Evolutionary conservation across 352 stramenopile species (phyloP).

Genomic region (Pythium phragmiticola): DNA sequence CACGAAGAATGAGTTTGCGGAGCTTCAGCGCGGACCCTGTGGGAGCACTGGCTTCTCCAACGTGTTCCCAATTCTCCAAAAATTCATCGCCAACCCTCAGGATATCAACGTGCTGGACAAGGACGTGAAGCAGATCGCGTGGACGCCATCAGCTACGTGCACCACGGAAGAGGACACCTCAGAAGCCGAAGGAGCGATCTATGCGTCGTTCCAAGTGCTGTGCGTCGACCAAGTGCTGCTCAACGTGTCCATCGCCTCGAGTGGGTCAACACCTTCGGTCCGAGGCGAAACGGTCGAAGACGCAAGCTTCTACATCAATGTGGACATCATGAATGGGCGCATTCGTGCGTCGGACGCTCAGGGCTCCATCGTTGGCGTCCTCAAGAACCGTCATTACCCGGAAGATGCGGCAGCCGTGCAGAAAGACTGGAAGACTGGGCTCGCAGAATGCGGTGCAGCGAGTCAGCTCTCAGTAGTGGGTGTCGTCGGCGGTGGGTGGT

Average conservation of each 20-base stretch:
- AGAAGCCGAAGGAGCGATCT: constrained; percentile 28
- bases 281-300: constrained; percentile 23
- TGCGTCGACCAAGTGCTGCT: constrained; percentile 24
- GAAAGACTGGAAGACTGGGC: constrained; percentile 17
- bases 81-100: constrained; percentile 27
- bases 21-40: not conserved
- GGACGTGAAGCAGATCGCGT: constrained; percentile 22
- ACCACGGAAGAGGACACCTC: constrained; percentile 5
- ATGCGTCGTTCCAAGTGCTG: constrained; percentile 25
- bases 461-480: constrained; percentile 25
- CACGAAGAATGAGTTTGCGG: constrained; percentile 10
- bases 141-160: constrained; percentile 22
- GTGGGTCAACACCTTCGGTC: constrained; percentile 28
- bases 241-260: constrained; percentile 22
- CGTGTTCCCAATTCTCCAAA: constrained; percentile 24
- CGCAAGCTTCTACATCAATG: constrained; percentile 23
- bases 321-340: constrained; percentile 22
- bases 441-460: constrained; percentile 18
- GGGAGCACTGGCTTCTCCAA: not conserved
- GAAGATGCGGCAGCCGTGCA: constrained; percentile 25
- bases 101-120: constrained; percentile 25
- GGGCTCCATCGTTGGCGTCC: constrained; percentile 16
- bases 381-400: constrained; percentile 28
- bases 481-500: constrained; percentile 31
- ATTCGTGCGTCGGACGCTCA: constrained; percentile 24